Conservation (phyloP, 306 rosid genomes). For the Gleditsia sinensis region DNA sequence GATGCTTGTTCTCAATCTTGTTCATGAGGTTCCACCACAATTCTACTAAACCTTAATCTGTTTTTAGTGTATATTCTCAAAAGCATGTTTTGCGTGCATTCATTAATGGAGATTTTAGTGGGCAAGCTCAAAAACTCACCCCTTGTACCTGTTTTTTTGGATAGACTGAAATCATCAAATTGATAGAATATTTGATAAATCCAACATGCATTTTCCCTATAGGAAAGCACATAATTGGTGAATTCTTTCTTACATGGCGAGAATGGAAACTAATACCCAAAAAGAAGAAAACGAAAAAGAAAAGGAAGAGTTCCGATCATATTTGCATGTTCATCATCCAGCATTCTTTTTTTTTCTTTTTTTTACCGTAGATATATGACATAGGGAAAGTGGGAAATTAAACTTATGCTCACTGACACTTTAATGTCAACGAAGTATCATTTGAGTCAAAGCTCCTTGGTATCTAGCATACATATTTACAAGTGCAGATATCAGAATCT, state of each 20-base stretch:
- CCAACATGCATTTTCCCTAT: background rate
- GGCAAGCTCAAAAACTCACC: constrained; percentile 46
- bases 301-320: background rate
- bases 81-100: constrained; percentile 72
- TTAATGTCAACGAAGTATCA: too few relatives aligned
- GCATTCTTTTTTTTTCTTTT: too few relatives aligned
- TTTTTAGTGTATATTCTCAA: constrained; percentile 47
- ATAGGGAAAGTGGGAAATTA: too few relatives aligned
- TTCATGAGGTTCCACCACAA: constrained; percentile 25
- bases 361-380: too few relatives aligned
- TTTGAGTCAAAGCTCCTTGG: too few relatives aligned
- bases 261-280: background rate
- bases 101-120: constrained; percentile 57
- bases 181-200: background rate
- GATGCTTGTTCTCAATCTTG: constrained; percentile 27
- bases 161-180: constrained; percentile 8
- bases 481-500: background rate
- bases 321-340: too few relatives aligned
- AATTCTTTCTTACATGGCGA: background rate
- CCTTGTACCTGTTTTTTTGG: background rate
- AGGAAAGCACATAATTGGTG: background rate
- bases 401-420: too few relatives aligned
- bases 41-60: constrained; percentile 35
- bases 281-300: background rate
- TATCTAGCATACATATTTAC: too few relatives aligned